A percentile compares a stretch with the other conserved stretches of the same genome.
Evolutionary conservation across 495 filamentous ascomycete genomes (phyloP).

Genomic region (Patellaria atrata): DNA sequence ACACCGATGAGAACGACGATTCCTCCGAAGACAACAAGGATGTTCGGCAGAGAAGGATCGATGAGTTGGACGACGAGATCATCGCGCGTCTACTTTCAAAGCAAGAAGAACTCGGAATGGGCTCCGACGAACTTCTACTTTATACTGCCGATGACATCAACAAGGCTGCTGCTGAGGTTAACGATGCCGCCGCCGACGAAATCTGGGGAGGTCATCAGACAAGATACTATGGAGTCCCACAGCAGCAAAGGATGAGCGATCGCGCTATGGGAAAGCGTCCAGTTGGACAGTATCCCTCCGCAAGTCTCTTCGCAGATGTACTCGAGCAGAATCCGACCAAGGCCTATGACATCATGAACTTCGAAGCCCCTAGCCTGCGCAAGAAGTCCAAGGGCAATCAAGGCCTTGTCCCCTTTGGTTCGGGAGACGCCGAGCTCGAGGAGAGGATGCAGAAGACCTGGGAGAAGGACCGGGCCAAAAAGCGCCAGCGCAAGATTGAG

Average conservation of each 20-base stretch:
- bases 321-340: slow-evolving; percentile 48
- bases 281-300: slow-evolving; percentile 33
- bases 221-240: too few species aligned
- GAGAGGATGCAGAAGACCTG: slow-evolving; percentile 44
- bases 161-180: slow-evolving; percentile 8
- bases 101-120: slow-evolving; percentile 52
- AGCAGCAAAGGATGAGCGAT: slow-evolving; percentile 3
- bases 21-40: slow-evolving; percentile 26
- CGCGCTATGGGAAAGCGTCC: not conserved
- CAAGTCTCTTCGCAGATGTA: slow-evolving; percentile 50
- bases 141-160: slow-evolving; percentile 30
- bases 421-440: slow-evolving; percentile 66
- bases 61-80: slow-evolving; percentile 38
- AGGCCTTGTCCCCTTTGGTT: slow-evolving; percentile 33
- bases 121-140: slow-evolving; percentile 41
- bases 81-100: slow-evolving; percentile 46
- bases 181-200: slow-evolving; percentile 9
- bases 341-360: slow-evolving; percentile 73
- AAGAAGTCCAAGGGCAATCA: slow-evolving; percentile 43
- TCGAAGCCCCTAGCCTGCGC: slow-evolving; percentile 45
- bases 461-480: slow-evolving; percentile 69
- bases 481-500: slow-evolving; percentile 60
- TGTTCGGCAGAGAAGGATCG: slow-evolving; percentile 20
- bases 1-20: slow-evolving; percentile 24
- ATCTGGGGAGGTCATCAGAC: not conserved